Percentiles rank a stretch among this genome's conserved stretches.
These are phyloP conservation scores for Lachnellula hyalina DNA, from an alignment of 2,329 filamentous ascomycete species.

Conservation along the genomic window DNA sequence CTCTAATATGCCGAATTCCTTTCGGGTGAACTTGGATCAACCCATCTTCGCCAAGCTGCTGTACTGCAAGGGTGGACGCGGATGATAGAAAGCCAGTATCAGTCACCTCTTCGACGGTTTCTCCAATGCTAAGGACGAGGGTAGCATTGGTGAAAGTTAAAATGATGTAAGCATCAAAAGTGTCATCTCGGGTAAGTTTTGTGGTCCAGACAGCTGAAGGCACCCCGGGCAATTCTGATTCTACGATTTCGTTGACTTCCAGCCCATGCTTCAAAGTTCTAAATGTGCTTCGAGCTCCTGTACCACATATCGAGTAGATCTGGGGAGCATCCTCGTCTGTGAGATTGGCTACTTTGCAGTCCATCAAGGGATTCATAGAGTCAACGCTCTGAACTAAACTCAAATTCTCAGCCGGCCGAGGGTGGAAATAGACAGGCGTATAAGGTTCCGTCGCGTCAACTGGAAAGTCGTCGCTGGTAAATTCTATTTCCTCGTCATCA, in stretches of 20 bases:
- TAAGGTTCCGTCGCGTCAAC: slow-evolving; percentile 68
- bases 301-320: slow-evolving; percentile 88
- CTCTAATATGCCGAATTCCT: slow-evolving; percentile 86
- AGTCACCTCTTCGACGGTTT: slow-evolving; percentile 92
- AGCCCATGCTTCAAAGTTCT: slow-evolving; percentile 88
- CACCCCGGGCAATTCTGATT: slow-evolving; percentile 83
- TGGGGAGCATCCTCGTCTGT: slow-evolving; percentile 92
- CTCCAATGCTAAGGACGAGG: slow-evolving; percentile 87
- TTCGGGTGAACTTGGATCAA: slow-evolving; percentile 95
- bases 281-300: slow-evolving; percentile 83
- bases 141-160: slow-evolving; percentile 88
- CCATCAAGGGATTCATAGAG: slow-evolving; percentile 85
- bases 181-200: slow-evolving; percentile 73
- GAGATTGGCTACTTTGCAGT: slow-evolving; percentile 86
- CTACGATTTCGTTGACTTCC: slow-evolving; percentile 92
- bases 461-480: slow-evolving; percentile 75
- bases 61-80: slow-evolving; percentile 84
- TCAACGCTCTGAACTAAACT: slow-evolving; percentile 79
- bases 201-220: slow-evolving; percentile 94
- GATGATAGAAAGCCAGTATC: slow-evolving; percentile 89
- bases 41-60: slow-evolving; percentile 89
- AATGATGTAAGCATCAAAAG: slow-evolving; percentile 93
- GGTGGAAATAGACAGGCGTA: slow-evolving; percentile 78
- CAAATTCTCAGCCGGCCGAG: slow-evolving; percentile 73
- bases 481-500: slow-evolving; percentile 85